Percentiles rank a stretch among this genome's conserved stretches.
These are phyloP conservation scores for Linanthus parryae DNA, from an alignment of 148 eudicot species.

Conservation along the genomic window DNA sequence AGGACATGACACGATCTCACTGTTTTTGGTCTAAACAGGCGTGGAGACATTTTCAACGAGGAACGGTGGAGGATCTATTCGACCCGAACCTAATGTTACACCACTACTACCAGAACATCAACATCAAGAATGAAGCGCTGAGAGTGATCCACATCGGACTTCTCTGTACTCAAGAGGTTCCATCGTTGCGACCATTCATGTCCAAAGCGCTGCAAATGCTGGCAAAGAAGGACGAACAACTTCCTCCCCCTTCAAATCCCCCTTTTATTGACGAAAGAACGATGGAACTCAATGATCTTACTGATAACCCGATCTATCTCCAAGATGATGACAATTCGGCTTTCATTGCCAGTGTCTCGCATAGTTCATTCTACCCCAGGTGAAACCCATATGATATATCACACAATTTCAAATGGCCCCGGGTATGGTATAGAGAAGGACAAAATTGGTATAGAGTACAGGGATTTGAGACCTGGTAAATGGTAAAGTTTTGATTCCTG, in stretches of 20 bases:
- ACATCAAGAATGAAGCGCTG: conserved; percentile 18
- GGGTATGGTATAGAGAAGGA: no score
- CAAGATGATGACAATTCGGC: conserved; percentile 9
- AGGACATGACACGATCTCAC: no score
- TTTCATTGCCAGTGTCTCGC: conserved; percentile 24
- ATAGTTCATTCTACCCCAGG: conserved; percentile 20
- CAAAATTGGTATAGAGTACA: no score
- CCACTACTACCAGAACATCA: conserved; percentile 10
- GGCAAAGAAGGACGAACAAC: conserved; percentile 31
- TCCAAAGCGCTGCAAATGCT: conserved; percentile 38
- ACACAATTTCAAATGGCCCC: no score
- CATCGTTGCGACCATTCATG: conserved; percentile 46
- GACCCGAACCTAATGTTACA: conserved; percentile 35
- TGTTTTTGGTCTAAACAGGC: no score
- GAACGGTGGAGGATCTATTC: conserved; percentile 28
- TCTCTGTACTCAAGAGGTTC: conserved; percentile 43
- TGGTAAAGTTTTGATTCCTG: no score
- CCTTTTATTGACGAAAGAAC: conserved; percentile 44
- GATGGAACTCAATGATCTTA: conserved; percentile 28
- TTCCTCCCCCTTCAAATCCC: conserved; percentile 40
- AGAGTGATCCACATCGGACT: conserved; percentile 46
- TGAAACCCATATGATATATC: no score
- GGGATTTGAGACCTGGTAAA: no score
- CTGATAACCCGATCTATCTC: conserved; percentile 11
- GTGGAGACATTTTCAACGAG: conserved; percentile 45